A percentile compares a stretch with the other conserved stretches of the same genome.
Evolutionary conservation across 371 early-diverging fungal species (phyloP).

Genomic region (Saksenaea oblongispora): DNA sequence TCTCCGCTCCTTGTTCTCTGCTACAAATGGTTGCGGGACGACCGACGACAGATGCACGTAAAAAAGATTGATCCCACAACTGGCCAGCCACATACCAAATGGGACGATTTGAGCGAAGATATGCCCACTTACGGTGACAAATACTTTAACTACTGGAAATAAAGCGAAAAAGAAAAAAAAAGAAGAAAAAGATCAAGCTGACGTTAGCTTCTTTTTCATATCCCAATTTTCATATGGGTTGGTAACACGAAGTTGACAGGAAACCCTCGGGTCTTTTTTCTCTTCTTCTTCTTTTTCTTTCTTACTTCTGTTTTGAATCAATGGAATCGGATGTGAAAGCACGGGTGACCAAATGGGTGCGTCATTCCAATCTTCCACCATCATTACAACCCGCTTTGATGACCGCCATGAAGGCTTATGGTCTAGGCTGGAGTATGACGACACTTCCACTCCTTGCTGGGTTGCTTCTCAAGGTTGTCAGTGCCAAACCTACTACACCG

Average conservation of each 20-base stretch:
- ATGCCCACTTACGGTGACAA: constrained; percentile 72
- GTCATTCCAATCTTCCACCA: background rate
- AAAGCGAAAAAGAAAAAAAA: constrained; percentile 3
- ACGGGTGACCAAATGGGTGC: background rate
- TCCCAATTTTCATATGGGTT: background rate
- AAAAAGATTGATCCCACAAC: constrained; percentile 30
- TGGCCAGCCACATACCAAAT: constrained; percentile 57
- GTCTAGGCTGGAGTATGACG: constrained; percentile 39
- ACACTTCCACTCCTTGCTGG: constrained; percentile 28
- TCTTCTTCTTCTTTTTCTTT: background rate
- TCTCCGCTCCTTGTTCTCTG: constrained; percentile 70
- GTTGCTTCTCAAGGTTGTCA: constrained; percentile 19
- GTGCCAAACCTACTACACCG: constrained; percentile 1
- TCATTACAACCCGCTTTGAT: constrained; percentile 24
- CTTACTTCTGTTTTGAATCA: background rate
- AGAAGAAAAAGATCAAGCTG: background rate
- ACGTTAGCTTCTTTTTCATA: background rate
- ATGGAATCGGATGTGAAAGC: background rate
- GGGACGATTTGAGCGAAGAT: constrained; percentile 77
- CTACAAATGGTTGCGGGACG: constrained; percentile 42
- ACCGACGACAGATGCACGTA: constrained; percentile 28
- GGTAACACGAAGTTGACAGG: background rate
- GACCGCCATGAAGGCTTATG: constrained; percentile 43
- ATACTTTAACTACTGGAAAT: constrained; percentile 54
- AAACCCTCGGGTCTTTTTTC: background rate